These are phyloP conservation scores for Dendryphion nanum DNA, from an alignment of 2,329 filamentous ascomycete species.

Conservation along the genomic window DNA sequence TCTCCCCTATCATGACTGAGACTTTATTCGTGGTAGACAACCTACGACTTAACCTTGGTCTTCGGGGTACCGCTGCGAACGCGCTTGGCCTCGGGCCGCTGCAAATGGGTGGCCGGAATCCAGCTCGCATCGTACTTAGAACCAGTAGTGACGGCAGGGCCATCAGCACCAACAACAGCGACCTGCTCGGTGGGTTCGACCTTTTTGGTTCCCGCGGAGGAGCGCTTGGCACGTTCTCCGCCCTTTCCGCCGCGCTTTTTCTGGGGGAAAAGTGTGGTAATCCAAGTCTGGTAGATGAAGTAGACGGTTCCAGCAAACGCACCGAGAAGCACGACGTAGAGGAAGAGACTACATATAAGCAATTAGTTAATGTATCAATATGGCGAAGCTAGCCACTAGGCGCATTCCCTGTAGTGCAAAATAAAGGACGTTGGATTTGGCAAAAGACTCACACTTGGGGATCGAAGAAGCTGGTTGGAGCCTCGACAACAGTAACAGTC, in stretches of 20 bases:
- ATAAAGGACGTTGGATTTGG: conserved; percentile 1
- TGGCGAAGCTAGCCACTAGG: too few species aligned
- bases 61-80: conserved; percentile 52
- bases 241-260: conserved; percentile 59
- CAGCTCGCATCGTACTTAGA: conserved; percentile 89
- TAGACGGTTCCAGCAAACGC: conserved; percentile 79
- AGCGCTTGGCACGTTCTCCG: conserved; percentile 64
- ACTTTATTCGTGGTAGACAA: neutral
- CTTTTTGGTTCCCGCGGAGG: conserved; percentile 66
- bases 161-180: conserved; percentile 68
- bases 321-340: conserved; percentile 85
- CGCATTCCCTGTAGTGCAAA: too few species aligned
- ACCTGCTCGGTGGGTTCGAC: conserved; percentile 58
- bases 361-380: too few species aligned
- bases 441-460: conserved; percentile 77
- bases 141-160: conserved; percentile 65
- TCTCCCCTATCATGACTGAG: too few species aligned
- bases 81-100: conserved; percentile 71
- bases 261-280: conserved; percentile 93
- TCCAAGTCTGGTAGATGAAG: conserved; percentile 98
- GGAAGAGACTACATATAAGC: conserved; percentile 71
- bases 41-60: conserved; percentile 35
- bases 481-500: conserved; percentile 82
- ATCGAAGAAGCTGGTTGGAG: conserved; percentile 87
- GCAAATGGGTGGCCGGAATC: conserved; percentile 88